Evolutionary conservation across 2,329 filamentous ascomycete species (phyloP).

Genomic region (Fusarium miscanthi): DNA sequence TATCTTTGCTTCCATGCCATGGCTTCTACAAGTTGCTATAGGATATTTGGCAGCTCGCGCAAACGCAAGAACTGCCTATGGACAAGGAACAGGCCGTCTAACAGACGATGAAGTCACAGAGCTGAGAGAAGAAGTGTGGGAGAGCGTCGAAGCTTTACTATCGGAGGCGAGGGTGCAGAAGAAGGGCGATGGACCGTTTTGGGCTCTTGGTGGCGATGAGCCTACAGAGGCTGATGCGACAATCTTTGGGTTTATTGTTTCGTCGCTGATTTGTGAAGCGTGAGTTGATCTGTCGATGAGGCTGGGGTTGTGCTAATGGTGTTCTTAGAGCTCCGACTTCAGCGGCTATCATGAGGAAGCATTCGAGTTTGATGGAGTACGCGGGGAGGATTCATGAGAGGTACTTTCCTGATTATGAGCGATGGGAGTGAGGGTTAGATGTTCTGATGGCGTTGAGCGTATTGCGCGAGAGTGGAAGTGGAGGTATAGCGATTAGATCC

Average conservation of each 20-base stretch:
- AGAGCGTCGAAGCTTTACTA: slow-evolving; percentile 59
- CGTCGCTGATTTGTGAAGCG: slow-evolving; percentile 63
- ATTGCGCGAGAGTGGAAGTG: neutral
- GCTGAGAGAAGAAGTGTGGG: slow-evolving; percentile 65
- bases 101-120: slow-evolving; percentile 59
- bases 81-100: slow-evolving; percentile 67
- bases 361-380: slow-evolving; percentile 65
- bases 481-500: too few species aligned
- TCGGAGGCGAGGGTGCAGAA: slow-evolving; percentile 47
- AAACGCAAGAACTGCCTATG: slow-evolving; percentile 58
- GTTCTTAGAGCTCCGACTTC: slow-evolving; percentile 58
- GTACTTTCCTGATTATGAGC: slow-evolving; percentile 69
- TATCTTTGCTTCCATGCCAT: slow-evolving; percentile 61
- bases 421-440: slow-evolving; percentile 43
- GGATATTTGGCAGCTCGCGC: slow-evolving; percentile 62
- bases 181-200: slow-evolving; percentile 58
- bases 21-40: slow-evolving; percentile 61
- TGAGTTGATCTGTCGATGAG: slow-evolving; percentile 51
- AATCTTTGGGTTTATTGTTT: slow-evolving; percentile 68
- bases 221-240: slow-evolving; percentile 69
- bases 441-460: neutral
- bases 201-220: slow-evolving; percentile 63
- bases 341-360: slow-evolving; percentile 55
- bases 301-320: neutral
- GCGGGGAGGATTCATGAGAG: slow-evolving; percentile 64